Base-by-base conservation (phyloP, 176 grass and related monocot species). In the Bolboschoenus planiculmis region DNA sequence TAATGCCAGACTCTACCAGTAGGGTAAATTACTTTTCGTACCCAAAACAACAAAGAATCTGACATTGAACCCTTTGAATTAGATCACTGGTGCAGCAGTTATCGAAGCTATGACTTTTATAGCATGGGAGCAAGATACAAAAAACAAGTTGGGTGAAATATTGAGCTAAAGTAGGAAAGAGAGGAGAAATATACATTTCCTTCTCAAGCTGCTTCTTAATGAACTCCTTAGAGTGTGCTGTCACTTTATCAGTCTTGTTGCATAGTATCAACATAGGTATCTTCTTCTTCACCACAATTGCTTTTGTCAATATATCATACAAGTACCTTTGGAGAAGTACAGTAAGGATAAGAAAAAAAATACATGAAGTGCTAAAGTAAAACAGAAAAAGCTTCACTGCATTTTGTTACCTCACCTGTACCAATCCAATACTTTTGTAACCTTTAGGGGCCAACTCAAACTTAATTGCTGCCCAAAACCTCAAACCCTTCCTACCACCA, bases 181-280 rank as follows among this genome's bases (percentile, higher is more conserved):
- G 29, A 33, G 3, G 23, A 81, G n/a, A 84, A 24, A 44, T 88
- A 72, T 93, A 97, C 92, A 98, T 87, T 93, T 98, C 95, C 75
- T 98, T 95, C 85, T 98, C 95, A 76, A 98, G 78, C 65, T 98
- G 95, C 78, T 98, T 98, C 87, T 74, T 94, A 72, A 98, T 98
- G 80, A 98, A 98, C 82, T 98, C 95, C 87, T 95, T 95, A 2
- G 92, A 91, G 84, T 98, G 95, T 83, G 95, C 95, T 53, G 90
- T 98, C 89, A 98, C 92, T 87, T 95, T 98, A 88, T 98, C 90
- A 68, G 90, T 90, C 89, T 95, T 98, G 76, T 98, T 98, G 85
- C 92, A 98, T 57, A 98, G 81, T 87, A 98, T 91, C 81, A 98
- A 79, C 56, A 98, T 73, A 77, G 92, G 92, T 36, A 90, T 57